These are phyloP conservation scores for Sesbania bispinosa DNA, from an alignment of 306 rosid genomes.

Conservation along the genomic window DNA sequence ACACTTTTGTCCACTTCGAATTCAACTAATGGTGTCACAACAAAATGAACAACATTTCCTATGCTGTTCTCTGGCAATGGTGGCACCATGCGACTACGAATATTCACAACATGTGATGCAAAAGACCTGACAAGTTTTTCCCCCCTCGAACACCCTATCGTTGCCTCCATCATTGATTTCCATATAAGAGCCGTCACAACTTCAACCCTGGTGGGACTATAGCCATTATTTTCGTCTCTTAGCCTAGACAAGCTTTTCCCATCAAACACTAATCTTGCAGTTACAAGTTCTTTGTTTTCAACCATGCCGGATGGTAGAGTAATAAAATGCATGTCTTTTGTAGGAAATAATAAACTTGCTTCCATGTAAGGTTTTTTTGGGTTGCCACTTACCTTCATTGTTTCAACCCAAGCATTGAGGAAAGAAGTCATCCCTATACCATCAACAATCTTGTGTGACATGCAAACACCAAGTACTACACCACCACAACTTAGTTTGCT, in stretches of 20 bases:
- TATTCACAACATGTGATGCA: not conserved
- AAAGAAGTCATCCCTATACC: not conserved
- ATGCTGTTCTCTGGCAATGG: not conserved
- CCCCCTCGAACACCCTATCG: not conserved
- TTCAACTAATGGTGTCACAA: not conserved
- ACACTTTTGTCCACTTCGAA: not conserved
- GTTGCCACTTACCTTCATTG: not conserved
- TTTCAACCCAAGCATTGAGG: slow-evolving; percentile 4
- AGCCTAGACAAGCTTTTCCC: too few species aligned
- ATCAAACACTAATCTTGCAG: too few species aligned
- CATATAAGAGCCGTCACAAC: not conserved
- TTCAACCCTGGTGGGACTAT: too few species aligned
- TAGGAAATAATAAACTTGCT: not conserved
- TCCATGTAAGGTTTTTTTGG: not conserved
- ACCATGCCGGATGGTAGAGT: not conserved
- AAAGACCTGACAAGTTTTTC: not conserved
- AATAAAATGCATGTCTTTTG: not conserved
- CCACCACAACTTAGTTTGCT: slow-evolving; percentile 5
- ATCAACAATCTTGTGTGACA: slow-evolving; percentile 16
- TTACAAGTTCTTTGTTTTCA: not conserved
- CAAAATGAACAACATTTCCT: not conserved
- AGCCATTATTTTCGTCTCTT: too few species aligned
- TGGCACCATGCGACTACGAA: not conserved
- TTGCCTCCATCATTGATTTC: too few species aligned
- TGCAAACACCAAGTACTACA: too few species aligned